Base-by-base conservation (phyloP, 768 basidiomycete genomes). In the Tephrocybe sp. region DNA sequence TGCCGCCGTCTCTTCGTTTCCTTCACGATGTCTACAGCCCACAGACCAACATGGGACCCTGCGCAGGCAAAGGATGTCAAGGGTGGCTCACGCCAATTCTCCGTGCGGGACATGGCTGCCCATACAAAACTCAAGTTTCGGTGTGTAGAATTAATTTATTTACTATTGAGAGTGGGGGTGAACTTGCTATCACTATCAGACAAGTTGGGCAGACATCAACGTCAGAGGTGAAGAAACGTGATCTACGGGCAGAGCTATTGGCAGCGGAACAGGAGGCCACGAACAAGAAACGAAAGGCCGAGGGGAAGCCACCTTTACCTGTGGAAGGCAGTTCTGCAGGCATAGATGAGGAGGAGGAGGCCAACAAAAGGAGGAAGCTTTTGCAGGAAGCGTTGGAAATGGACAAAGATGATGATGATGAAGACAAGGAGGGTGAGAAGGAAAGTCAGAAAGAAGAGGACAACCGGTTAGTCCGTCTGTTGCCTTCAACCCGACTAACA, bases 91-190 rank as follows among this genome's bases (percentile, higher is more conserved):
- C 83, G 91, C 50, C 92, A 95, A 63, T 93, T 86, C 72, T 95
- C 93, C 4, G 87, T 91, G 62, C 82, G 90, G 54, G 93, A 97
- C 65, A 88, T 97, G 81, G 91, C 95, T 5, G 78, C 91, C 2
- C 90, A 97, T 66, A 99, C 95, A 1, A 95, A 97, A 69, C 87
- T 99, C 59, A 99, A 99, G 74, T 99, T 99, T 71, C 85, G 95
- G 85, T 90, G 51, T 29, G 27, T 29, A 47, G 79, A 63, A 25
- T 37, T n/a, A n/a, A n/a, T 12, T 7, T 12, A 21, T 21, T 45
- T 49, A 15, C 23, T 33, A 27, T 18, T 10, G 7, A 24, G 13
- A 16, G 24, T 44, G 25, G 47, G 19, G 44, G 34, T 45, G 47
- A 5, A 6, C 6, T 12, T 15, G 33, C n/a, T 12, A 16, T 44